Evolutionary conservation across 257 asterid genomes (phyloP).

Genomic region (Avicennia marina): DNA sequence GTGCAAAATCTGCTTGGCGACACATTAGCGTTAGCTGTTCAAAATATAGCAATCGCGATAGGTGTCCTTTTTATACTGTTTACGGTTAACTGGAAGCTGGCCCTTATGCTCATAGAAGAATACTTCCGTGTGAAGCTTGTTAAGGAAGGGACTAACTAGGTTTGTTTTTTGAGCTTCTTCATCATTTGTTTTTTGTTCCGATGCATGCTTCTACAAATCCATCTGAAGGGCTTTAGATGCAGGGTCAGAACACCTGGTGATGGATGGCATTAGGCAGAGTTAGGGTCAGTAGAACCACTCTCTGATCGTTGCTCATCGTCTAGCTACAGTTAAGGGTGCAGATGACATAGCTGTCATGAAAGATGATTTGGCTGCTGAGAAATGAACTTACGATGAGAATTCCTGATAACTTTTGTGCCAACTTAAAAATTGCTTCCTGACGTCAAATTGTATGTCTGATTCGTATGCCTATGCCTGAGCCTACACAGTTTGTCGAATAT

Average conservation of each 20-base stretch:
- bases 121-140: constrained; percentile 20
- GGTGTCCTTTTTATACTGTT: constrained; percentile 26
- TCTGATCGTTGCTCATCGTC: constrained; percentile 35
- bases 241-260: constrained; percentile 42
- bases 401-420: constrained; percentile 29
- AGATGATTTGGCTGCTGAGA: constrained; percentile 37
- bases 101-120: constrained; percentile 30
- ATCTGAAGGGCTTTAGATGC: constrained; percentile 26
- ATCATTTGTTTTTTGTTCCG: too few relatives aligned
- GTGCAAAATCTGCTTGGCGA: constrained; percentile 34
- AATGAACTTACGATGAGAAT: constrained; percentile 29
- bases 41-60: constrained; percentile 29
- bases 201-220: not conserved
- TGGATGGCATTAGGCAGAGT: constrained; percentile 39
- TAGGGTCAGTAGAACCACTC: constrained; percentile 26
- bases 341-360: constrained; percentile 31
- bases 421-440: not conserved
- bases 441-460: not conserved
- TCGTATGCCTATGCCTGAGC: too few relatives aligned
- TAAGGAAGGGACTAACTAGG: constrained; percentile 17
- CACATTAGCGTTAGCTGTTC: constrained; percentile 29
- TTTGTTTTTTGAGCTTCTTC: not conserved
- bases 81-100: constrained; percentile 31
- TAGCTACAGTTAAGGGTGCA: constrained; percentile 29
- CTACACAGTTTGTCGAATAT: too few relatives aligned